Conservation (phyloP, 768 basidiomycete species). For the Xerocomus potaroensis region DNA sequence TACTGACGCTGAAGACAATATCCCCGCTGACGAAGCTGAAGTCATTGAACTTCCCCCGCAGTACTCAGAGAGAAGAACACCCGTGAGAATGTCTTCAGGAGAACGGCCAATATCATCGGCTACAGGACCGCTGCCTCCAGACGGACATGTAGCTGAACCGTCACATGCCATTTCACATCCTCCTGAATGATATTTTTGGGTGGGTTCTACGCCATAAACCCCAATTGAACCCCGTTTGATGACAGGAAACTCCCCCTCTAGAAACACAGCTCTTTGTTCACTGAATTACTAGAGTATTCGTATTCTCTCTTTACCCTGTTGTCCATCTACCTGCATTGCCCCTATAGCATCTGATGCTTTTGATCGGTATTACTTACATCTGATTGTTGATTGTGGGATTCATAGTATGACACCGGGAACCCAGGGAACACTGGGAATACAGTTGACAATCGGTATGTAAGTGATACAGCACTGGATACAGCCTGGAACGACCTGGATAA, state of each 20-base stretch:
- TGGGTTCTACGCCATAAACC: not conserved
- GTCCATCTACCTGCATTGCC: conserved; percentile 6
- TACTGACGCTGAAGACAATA: conserved; percentile 60
- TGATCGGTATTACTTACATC: too few relatives aligned
- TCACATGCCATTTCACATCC: conserved; percentile 3
- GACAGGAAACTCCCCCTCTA: not conserved
- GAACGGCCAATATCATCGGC: conserved; percentile 14
- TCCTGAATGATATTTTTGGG: conserved; percentile 5
- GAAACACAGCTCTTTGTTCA: not conserved
- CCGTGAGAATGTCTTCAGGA: conserved; percentile 1
- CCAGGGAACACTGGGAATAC: conserved; percentile 15
- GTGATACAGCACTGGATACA: conserved; percentile 22
- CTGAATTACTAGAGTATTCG: conserved; percentile 6
- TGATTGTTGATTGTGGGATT: too few relatives aligned
- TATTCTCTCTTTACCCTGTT: conserved; percentile 1
- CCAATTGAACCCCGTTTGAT: not conserved
- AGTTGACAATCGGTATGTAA: conserved; percentile 15
- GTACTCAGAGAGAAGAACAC: conserved; percentile 51
- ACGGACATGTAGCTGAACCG: conserved; percentile 5
- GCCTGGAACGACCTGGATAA: conserved; percentile 4
- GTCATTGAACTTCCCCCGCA: conserved; percentile 74
- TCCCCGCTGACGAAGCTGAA: conserved; percentile 43
- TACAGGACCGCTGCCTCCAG: conserved; percentile 4
- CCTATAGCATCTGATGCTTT: too few relatives aligned
- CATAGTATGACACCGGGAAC: too few relatives aligned